These are phyloP conservation scores for Umbelopsis sp. DNA, from an alignment of 371 early-diverging fungal genomes.

Conservation along the genomic window DNA sequence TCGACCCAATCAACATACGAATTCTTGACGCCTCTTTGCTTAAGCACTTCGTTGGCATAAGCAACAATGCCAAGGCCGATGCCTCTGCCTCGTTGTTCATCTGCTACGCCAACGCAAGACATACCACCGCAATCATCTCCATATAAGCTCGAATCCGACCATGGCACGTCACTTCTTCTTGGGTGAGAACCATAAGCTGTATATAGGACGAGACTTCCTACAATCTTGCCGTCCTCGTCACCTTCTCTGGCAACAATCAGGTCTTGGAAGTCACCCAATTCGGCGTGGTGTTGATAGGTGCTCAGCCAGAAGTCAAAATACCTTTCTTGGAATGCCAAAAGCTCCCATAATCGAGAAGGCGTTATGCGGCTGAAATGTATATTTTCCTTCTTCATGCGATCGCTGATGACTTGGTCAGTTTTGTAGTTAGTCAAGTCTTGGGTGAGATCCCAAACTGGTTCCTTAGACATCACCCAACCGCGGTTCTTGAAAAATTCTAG, in stretches of 20 bases:
- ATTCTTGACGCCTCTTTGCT: constrained; percentile 38
- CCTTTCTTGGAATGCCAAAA: constrained; percentile 38
- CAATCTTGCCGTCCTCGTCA: constrained; percentile 31
- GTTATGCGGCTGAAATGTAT: constrained; percentile 40
- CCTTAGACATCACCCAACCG: constrained; percentile 35
- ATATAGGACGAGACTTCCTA: constrained; percentile 38
- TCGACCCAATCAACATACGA: constrained; percentile 57
- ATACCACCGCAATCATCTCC: constrained; percentile 43
- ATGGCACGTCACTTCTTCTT: constrained; percentile 40
- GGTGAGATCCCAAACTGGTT: constrained; percentile 38
- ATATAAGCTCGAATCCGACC: constrained; percentile 39
- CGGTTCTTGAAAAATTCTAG: constrained; percentile 38
- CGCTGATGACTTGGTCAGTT: constrained; percentile 26
- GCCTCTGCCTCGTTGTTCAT: constrained; percentile 45
- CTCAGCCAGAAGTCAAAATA: constrained; percentile 47
- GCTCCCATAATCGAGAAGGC: constrained; percentile 30
- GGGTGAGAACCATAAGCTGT: constrained; percentile 34
- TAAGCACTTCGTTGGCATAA: constrained; percentile 41
- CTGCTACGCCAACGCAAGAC: constrained; percentile 53
- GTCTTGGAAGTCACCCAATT: constrained; percentile 49
- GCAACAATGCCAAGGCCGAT: constrained; percentile 47
- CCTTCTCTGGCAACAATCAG: constrained; percentile 43
- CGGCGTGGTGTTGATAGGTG: constrained; percentile 48
- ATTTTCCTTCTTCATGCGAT: constrained; percentile 38
- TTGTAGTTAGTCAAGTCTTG: constrained; percentile 33